Conservation (phyloP, 768 basidiomycete genomes). For the Tulasnella sp. region DNA sequence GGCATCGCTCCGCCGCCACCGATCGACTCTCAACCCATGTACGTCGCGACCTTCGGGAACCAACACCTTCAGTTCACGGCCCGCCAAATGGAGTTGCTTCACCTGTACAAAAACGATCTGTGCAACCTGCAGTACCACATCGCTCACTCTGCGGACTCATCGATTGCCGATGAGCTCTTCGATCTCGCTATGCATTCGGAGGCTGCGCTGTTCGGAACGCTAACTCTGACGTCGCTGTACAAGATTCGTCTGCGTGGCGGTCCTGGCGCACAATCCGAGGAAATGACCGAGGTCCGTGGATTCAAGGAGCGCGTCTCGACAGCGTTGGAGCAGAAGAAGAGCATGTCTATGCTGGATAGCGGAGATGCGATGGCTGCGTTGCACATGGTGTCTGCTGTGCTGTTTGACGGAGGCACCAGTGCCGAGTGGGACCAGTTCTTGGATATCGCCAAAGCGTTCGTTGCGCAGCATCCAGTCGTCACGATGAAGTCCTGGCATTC, state of each 20-base stretch:
- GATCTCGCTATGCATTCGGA: constrained; percentile 9
- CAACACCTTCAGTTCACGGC: constrained; percentile 18
- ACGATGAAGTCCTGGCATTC: constrained; percentile 44
- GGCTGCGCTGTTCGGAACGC: constrained; percentile 23
- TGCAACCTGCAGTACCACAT: constrained; percentile 29
- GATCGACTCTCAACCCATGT: constrained; percentile 16
- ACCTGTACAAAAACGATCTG: constrained; percentile 19
- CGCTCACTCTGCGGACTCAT: constrained; percentile 15
- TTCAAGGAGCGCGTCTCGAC: constrained; percentile 15
- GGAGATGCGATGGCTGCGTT: constrained; percentile 78
- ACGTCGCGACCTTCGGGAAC: background rate
- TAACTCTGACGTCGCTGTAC: constrained; percentile 23
- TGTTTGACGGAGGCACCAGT: constrained; percentile 66
- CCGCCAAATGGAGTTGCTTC: constrained; percentile 6
- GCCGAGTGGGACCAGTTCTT: constrained; percentile 70
- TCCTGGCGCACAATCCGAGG: background rate
- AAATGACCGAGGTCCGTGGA: background rate
- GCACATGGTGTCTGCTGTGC: constrained; percentile 68
- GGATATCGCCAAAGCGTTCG: constrained; percentile 55
- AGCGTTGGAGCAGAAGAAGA: constrained; percentile 17
- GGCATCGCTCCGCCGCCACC: constrained; percentile 3
- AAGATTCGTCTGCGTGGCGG: constrained; percentile 9
- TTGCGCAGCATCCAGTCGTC: constrained; percentile 46
- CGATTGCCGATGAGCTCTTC: constrained; percentile 22
- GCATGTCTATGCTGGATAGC: constrained; percentile 36